Evolutionary conservation across 306 rosid genomes (phyloP).

Genomic region (Datisca glomerata): DNA sequence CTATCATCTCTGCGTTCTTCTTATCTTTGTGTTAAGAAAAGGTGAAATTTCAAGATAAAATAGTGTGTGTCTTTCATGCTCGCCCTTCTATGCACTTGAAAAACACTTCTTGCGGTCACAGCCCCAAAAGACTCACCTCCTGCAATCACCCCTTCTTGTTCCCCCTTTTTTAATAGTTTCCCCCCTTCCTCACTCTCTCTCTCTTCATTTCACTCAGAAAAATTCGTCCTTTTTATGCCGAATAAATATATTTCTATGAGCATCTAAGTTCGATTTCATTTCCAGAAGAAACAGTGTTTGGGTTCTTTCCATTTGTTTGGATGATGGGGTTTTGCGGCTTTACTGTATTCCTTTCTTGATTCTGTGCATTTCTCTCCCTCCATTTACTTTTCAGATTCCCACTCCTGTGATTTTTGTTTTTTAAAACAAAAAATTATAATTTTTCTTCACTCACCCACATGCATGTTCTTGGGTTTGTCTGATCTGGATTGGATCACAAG

Average conservation of each 20-base stretch:
- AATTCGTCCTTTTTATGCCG: constrained; percentile 1
- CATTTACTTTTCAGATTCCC: constrained; percentile 17
- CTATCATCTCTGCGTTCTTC: constrained; percentile 8
- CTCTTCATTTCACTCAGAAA: neutral
- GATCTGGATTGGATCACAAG: constrained; percentile 98
- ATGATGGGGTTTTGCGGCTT: constrained; percentile 51
- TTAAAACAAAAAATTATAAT: constrained; percentile 7
- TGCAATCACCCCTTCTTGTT: neutral
- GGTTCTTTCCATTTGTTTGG: constrained; percentile 26
- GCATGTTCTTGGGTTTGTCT: constrained; percentile 79
- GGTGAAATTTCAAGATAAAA: neutral
- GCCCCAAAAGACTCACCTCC: neutral
- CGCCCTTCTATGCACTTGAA: neutral
- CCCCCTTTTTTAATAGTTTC: neutral
- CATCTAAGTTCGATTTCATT: constrained; percentile 18
- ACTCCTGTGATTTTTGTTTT: constrained; percentile 6
- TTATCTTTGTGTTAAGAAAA: constrained; percentile 11
- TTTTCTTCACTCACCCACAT: constrained; percentile 49
- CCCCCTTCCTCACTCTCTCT: neutral
- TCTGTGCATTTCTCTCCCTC: constrained; percentile 18
- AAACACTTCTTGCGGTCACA: neutral
- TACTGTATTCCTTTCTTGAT: constrained; percentile 36
- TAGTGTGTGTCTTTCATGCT: neutral
- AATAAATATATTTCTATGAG: constrained; percentile 3
- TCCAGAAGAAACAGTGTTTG: constrained; percentile 27